A percentile compares a stretch with the other conserved stretches of the same genome.
Evolutionary conservation across 2,329 filamentous ascomycete genomes (phyloP).

Genomic region (Cladosporium oxysporum): DNA sequence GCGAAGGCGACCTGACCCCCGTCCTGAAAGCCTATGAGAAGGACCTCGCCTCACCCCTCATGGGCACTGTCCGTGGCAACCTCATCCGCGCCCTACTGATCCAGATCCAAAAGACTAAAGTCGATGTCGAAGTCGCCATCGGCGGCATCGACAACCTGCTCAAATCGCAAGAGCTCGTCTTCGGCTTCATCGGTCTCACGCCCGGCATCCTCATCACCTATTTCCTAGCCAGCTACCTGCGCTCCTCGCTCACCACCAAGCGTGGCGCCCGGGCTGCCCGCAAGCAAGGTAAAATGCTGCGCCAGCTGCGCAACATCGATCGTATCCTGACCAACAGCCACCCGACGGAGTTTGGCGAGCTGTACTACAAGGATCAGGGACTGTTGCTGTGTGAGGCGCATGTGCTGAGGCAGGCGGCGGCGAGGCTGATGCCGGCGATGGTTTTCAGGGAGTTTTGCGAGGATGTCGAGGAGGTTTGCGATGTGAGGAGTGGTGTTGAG

Average conservation of each 20-base stretch:
- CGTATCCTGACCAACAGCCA: slow-evolving; percentile 55
- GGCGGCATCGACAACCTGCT: slow-evolving; percentile 91
- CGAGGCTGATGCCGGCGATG: slow-evolving; percentile 68
- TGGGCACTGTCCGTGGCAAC: slow-evolving; percentile 81
- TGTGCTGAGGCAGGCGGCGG: slow-evolving; percentile 70
- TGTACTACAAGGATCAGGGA: slow-evolving; percentile 91
- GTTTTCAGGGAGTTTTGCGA: slow-evolving; percentile 83
- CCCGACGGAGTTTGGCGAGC: slow-evolving; percentile 70
- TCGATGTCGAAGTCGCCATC: slow-evolving; percentile 94
- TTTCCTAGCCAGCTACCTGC: slow-evolving; percentile 71
- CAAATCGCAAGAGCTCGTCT: slow-evolving; percentile 95
- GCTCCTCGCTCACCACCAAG: slow-evolving; percentile 67
- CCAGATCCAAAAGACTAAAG: slow-evolving; percentile 98
- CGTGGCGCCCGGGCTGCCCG: slow-evolving; percentile 66
- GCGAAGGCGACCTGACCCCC: slow-evolving; percentile 89
- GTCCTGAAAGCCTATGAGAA: slow-evolving; percentile 89
- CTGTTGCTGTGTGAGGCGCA: slow-evolving; percentile 88
- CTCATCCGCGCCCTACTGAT: slow-evolving; percentile 88
- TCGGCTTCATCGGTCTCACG: slow-evolving; percentile 94
- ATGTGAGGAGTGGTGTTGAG: slow-evolving; percentile 73
- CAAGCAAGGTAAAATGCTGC: slow-evolving; percentile 69
- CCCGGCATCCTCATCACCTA: slow-evolving; percentile 88
- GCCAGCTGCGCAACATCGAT: slow-evolving; percentile 84
- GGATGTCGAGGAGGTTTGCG: slow-evolving; percentile 82
- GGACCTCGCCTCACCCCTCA: slow-evolving; percentile 78